Evolutionary conservation across 495 filamentous ascomycete genomes (phyloP).

Genomic region (Apiosordaria backusii): DNA sequence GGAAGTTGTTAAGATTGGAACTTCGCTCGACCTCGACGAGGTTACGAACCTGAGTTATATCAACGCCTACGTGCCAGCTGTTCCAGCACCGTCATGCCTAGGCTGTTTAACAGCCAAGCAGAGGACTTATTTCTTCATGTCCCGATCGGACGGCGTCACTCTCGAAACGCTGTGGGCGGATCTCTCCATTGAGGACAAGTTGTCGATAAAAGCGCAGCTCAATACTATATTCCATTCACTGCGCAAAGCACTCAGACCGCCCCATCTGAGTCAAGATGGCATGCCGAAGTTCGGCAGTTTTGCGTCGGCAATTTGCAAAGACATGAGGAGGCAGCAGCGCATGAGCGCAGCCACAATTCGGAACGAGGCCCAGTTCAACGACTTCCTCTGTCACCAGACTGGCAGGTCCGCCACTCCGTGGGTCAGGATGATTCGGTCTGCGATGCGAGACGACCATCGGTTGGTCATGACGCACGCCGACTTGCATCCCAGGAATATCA

Average conservation of each 20-base stretch:
- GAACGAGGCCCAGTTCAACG: background rate
- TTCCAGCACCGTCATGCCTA: slow-evolving; percentile 1
- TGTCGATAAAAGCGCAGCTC: slow-evolving; percentile 1
- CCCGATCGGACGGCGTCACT: background rate
- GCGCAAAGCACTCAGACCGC: too few relatives aligned
- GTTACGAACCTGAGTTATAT: background rate
- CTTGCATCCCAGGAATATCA: background rate
- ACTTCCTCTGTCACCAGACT: background rate
- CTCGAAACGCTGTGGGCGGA: slow-evolving; percentile 7
- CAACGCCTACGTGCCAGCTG: slow-evolving; percentile 4
- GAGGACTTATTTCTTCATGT: slow-evolving; percentile 5
- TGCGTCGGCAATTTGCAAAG: slow-evolving; percentile 1
- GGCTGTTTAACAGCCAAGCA: background rate
- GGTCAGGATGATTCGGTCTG: background rate
- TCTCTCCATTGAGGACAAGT: slow-evolving; percentile 3
- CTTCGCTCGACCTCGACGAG: slow-evolving; percentile 5
- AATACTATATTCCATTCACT: slow-evolving; percentile 2
- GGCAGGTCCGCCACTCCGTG: background rate
- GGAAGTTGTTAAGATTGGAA: slow-evolving; percentile 5
- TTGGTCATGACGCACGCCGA: background rate
- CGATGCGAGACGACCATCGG: background rate
- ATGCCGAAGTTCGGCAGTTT: slow-evolving; percentile 5
- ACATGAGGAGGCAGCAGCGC: background rate
- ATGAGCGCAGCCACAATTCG: background rate
- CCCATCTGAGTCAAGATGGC: background rate